Percentiles rank a stretch among this genome's conserved stretches.
These are phyloP conservation scores for Hibiscus mutabilis DNA, from an alignment of 345 rosid genomes.

Conservation along the genomic window DNA sequence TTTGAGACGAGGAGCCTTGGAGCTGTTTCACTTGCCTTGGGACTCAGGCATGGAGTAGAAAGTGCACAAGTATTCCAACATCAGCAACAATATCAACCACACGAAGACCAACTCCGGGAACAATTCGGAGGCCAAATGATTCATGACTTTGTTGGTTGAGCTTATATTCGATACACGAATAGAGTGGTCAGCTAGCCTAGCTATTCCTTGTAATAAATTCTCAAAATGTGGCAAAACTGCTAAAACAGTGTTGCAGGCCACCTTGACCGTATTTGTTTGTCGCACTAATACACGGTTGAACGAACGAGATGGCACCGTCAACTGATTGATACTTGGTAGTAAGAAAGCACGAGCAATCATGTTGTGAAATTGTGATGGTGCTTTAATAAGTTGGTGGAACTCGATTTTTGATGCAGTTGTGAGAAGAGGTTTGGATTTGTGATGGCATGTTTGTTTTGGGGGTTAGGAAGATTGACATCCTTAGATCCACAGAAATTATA, in stretches of 20 bases:
- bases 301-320: not conserved
- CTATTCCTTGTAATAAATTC: not conserved
- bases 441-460: not conserved
- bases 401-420: not conserved
- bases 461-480: not conserved
- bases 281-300: not conserved
- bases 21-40: slow-evolving; percentile 49
- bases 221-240: not conserved
- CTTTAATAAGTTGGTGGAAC: not conserved
- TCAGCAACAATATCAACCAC: slow-evolving; percentile 27
- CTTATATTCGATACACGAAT: not conserved
- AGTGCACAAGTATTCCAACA: slow-evolving; percentile 32
- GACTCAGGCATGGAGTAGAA: slow-evolving; percentile 48
- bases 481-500: not conserved
- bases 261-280: not conserved
- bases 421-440: not conserved
- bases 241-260: not conserved
- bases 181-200: not conserved
- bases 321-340: too few relatives aligned
- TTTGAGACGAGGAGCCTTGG: slow-evolving; percentile 35
- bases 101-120: slow-evolving; percentile 31
- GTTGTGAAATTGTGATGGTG: not conserved
- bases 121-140: slow-evolving; percentile 44
- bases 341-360: not conserved
- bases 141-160: slow-evolving; percentile 47